These are phyloP conservation scores for Schoenoplectus triqueter DNA, from an alignment of 202 grass and related monocot species.

Conservation along the genomic window DNA sequence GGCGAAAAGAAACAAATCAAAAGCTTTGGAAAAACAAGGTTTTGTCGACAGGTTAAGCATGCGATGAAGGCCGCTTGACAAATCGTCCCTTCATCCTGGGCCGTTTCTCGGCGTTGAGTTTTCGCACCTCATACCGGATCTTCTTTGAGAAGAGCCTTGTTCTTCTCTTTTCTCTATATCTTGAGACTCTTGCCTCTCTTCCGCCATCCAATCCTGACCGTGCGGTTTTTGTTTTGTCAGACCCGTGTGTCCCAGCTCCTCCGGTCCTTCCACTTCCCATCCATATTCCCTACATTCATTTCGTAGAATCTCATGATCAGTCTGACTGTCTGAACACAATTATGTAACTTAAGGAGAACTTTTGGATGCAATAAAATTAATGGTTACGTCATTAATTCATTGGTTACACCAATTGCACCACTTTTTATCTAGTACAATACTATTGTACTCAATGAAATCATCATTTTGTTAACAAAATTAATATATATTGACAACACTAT, in stretches of 20 bases:
- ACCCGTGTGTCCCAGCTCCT: constrained; percentile 6
- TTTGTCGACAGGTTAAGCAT: constrained; percentile 23
- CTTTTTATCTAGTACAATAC: neutral
- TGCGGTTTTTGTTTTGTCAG: constrained; percentile 15
- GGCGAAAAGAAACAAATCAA: constrained; percentile 31
- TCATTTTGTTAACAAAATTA: neutral
- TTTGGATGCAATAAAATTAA: constrained; percentile 12
- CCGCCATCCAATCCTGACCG: constrained; percentile 36
- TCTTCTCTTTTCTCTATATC: constrained; percentile 97
- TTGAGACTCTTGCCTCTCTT: constrained; percentile 69
- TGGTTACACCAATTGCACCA: constrained; percentile 4
- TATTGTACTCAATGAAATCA: neutral
- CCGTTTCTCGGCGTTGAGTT: constrained; percentile 96
- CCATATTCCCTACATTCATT: constrained; percentile 56
- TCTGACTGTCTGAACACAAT: constrained; percentile 1
- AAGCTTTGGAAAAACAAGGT: constrained; percentile 31
- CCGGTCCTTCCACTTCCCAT: constrained; percentile 39
- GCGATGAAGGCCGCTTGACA: constrained; percentile 60
- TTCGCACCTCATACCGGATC: constrained; percentile 97
- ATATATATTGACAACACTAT: too few relatives aligned
- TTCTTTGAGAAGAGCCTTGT: constrained; percentile 97
- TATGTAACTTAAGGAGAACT: neutral
- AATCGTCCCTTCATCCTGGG: constrained; percentile 97
- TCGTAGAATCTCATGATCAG: constrained; percentile 12
- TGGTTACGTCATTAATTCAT: neutral